Conservation (phyloP, 805 yeast species). For the Sugiyamaella boreocaroliniensis region DNA sequence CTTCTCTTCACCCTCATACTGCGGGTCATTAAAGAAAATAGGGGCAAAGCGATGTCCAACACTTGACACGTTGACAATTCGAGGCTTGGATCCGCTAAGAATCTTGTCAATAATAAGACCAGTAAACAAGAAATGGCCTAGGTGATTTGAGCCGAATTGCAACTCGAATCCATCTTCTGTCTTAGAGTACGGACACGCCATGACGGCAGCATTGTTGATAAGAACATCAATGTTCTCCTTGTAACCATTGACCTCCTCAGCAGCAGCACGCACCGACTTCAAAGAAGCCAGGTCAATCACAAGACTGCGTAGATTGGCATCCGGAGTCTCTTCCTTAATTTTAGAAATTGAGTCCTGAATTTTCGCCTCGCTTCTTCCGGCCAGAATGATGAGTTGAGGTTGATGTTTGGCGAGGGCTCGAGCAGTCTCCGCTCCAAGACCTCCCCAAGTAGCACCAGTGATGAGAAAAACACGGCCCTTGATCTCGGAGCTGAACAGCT, state of each 20-base stretch:
- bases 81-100: slow-evolving; percentile 1
- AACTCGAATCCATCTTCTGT: slow-evolving; percentile 70
- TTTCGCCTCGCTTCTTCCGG: slow-evolving; percentile 5
- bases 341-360: slow-evolving; percentile 8
- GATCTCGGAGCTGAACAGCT: slow-evolving; percentile 5
- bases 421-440: slow-evolving; percentile 15
- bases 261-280: slow-evolving; percentile 13
- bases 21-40: slow-evolving; percentile 3
- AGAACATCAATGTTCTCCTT: slow-evolving; percentile 46
- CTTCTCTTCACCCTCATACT: slow-evolving; percentile 1
- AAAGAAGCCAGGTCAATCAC: slow-evolving; percentile 14
- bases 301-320: slow-evolving; percentile 7
- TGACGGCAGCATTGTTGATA: slow-evolving; percentile 73
- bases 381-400: slow-evolving; percentile 7
- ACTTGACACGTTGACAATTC: slow-evolving; percentile 10
- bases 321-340: slow-evolving; percentile 8
- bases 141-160: slow-evolving; percentile 70
- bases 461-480: slow-evolving; percentile 11
- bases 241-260: slow-evolving; percentile 9
- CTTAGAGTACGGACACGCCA: slow-evolving; percentile 59
- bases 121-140: slow-evolving; percentile 68
- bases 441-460: slow-evolving; percentile 16
- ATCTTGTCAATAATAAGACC: slow-evolving; percentile 26
- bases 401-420: slow-evolving; percentile 7
- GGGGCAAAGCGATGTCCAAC: slow-evolving; percentile 7